phyloP scores from a whole-genome alignment of 1,139 yeast genomes.

The Suhomyces wounanorum region DNA sequence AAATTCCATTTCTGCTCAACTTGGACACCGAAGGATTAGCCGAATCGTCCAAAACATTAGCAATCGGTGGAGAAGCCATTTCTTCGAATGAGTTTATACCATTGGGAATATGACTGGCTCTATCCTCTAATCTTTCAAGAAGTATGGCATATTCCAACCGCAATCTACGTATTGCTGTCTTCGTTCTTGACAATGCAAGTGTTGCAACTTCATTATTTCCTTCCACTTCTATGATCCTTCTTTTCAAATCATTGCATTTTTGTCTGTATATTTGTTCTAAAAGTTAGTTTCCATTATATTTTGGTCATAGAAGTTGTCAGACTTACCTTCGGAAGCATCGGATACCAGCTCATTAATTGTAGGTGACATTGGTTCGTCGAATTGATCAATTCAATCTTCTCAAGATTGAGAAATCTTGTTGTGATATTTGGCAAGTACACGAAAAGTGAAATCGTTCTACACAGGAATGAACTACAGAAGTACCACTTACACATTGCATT shows the following conservation, averaged over 20 bases:
- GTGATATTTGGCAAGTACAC: not conserved
- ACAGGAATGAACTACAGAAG: not conserved
- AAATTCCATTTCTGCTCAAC: conserved; percentile 24
- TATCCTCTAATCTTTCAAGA: conserved; percentile 74
- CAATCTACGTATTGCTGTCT: conserved; percentile 72
- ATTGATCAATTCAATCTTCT: not conserved
- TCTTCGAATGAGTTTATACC: conserved; percentile 37
- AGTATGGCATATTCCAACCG: conserved; percentile 81
- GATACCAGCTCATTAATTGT: conserved; percentile 1
- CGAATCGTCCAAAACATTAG: conserved; percentile 38
- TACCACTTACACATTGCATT: not conserved
- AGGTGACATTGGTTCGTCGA: not conserved
- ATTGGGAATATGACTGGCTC: conserved; percentile 42
- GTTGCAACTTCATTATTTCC: conserved; percentile 78
- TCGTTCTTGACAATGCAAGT: conserved; percentile 76
- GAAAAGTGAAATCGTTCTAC: not conserved
- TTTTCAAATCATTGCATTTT: conserved; percentile 72
- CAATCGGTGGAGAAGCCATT: conserved; percentile 48
- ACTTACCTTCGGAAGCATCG: conserved; percentile 1
- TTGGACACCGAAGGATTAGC: conserved; percentile 24
- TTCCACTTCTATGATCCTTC: conserved; percentile 73
- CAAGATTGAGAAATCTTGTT: not conserved
- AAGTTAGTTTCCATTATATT: not conserved
- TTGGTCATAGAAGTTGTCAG: not conserved
- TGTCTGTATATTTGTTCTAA: conserved; percentile 51